Evolutionary conservation across 2,329 filamentous ascomycete species (phyloP), one percentile per base, ranked within the genome.

Genomic region (Phialemoniopsis sp.): DNA sequence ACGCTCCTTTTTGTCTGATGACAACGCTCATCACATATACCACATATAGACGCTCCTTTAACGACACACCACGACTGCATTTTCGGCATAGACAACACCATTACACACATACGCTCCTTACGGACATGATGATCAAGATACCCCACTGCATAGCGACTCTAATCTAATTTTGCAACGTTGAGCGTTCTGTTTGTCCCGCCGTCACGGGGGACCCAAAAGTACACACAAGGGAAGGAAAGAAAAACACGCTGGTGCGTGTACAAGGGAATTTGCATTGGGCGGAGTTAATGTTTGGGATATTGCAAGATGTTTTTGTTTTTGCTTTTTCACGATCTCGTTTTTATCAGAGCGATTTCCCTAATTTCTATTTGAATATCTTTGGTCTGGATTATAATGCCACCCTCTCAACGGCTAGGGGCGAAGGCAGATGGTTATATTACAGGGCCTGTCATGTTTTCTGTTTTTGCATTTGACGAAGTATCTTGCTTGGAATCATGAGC

Each of bases 91-190:
- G 58, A 21, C 29, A 18, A 31, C 36, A 28, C 18, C 21, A 19
- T 21, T 38, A 38, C 21, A 18, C n/a, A 38, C 21, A 64, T 53
- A 64, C 66, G 60, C 62, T 71, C 67, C 65, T 68, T 70, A 62
- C 57, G 60, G 56, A 62, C 46, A 55, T 45, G 51, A 58, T 56
- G 58, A 60, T 56, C 53, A 64, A 58, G 59, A 66, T 66, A 63
- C 66, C 64, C 67, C 67, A 69, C 61, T 73, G 71, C 72, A 76
- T 75, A 73, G 72, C 72, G 70, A 68, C 67, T 71, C 64, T 67
- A 67, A 51, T 51, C 53, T 40, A 42, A 36, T 47, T 46, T 34
- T 37, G 41, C 42, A 36, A 36, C 15, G 37, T 17, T 37, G 34
- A 7, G 39, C 26, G 14, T 30, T 34, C 19, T 42, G 26, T 18